Evolutionary conservation across 495 filamentous ascomycete genomes (phyloP).

Genomic region (Coniosporium apollinis): DNA sequence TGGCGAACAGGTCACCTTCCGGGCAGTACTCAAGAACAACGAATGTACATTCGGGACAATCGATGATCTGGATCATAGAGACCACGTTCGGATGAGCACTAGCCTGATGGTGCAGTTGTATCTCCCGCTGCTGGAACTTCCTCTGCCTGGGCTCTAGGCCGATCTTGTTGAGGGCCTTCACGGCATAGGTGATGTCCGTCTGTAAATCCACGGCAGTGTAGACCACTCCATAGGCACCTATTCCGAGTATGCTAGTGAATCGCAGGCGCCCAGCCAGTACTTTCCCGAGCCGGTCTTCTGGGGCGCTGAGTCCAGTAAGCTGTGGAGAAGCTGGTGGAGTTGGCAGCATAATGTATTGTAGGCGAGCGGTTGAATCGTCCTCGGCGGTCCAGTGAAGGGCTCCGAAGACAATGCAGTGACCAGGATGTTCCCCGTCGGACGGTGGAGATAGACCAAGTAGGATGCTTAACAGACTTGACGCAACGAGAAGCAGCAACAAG

Average conservation of each 20-base stretch:
- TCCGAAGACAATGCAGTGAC: too few relatives aligned
- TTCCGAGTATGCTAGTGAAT: conserved; percentile 70
- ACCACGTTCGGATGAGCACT: conserved; percentile 86
- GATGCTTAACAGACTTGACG: too few relatives aligned
- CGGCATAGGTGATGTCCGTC: conserved; percentile 70
- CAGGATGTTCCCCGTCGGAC: too few relatives aligned
- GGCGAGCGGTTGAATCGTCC: conserved; percentile 5
- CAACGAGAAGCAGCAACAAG: too few relatives aligned
- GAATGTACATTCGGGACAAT: conserved; percentile 82
- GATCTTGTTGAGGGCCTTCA: conserved; percentile 90
- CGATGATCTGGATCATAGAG: conserved; percentile 85
- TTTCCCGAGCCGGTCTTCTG: conserved; percentile 77
- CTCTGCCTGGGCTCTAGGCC: conserved; percentile 76
- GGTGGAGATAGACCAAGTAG: too few relatives aligned
- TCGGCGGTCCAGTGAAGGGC: conserved; percentile 19
- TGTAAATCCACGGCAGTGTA: conserved; percentile 84
- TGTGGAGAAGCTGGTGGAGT: conserved; percentile 45
- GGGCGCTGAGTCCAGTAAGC: conserved; percentile 35
- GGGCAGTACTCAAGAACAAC: conserved; percentile 96
- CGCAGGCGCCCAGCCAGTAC: conserved; percentile 69
- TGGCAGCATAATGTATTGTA: conserved; percentile 31
- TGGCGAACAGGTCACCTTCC: conserved; percentile 91
- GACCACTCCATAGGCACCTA: conserved; percentile 92
- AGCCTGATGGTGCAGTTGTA: conserved; percentile 75
- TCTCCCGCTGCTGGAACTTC: conserved; percentile 84